Evolutionary conservation across 768 basidiomycete species (phyloP).

Genomic region (Plicaturopsis crispa): DNA sequence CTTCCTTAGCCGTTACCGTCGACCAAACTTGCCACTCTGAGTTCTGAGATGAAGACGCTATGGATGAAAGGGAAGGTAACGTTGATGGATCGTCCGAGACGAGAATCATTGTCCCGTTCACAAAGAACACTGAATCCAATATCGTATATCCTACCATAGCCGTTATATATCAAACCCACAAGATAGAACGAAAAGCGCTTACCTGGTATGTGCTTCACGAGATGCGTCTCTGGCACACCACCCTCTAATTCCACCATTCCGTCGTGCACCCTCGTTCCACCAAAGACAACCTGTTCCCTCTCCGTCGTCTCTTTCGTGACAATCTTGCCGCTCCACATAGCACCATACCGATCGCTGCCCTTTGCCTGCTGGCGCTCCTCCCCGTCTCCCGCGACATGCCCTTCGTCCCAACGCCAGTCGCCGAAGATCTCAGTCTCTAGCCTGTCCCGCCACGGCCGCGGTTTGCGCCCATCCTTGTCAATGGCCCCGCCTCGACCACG

Average conservation of each 20-base stretch:
- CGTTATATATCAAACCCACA: constrained; percentile 4
- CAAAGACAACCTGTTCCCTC: constrained; percentile 13
- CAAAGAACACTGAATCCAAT: constrained; percentile 73
- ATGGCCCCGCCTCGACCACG: constrained; percentile 32
- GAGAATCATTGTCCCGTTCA: constrained; percentile 65
- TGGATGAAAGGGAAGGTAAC: constrained; percentile 51
- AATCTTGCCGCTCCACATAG: constrained; percentile 25
- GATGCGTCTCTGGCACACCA: constrained; percentile 44
- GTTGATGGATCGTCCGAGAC: constrained; percentile 57
- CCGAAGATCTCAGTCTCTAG: constrained; percentile 63
- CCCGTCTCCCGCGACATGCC: constrained; percentile 50
- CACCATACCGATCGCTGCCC: constrained; percentile 17
- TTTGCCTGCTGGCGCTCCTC: constrained; percentile 36
- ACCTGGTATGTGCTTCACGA: constrained; percentile 66
- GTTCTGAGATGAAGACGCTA: constrained; percentile 32
- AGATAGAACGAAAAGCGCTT: constrained; percentile 7
- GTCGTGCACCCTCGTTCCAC: constrained; percentile 36
- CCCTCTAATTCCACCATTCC: constrained; percentile 50
- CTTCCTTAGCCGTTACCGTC: constrained; percentile 34
- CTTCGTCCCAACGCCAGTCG: constrained; percentile 60
- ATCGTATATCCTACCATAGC: constrained; percentile 64
- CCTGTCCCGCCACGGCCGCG: constrained; percentile 43
- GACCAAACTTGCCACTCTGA: constrained; percentile 56
- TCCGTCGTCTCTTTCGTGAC: constrained; percentile 19
- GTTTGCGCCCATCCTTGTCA: constrained; percentile 39